Evolutionary conservation across 176 grass and related monocot species (phyloP), one percentile per base, ranked within the genome.

Genomic region (Rhynchospora pubera): DNA sequence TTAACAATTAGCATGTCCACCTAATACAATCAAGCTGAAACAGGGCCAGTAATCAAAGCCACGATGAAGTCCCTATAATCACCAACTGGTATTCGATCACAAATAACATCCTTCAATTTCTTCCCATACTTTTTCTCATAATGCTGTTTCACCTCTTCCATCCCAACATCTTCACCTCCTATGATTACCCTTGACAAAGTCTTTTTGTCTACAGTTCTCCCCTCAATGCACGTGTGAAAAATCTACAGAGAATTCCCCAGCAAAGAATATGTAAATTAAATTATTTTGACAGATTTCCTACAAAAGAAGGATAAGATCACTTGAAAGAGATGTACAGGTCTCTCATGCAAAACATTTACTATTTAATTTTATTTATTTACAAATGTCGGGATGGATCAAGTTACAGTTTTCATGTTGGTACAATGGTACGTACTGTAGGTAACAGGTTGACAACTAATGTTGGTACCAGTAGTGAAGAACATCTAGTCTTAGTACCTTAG

Each of bases 1-100:
- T 62, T 74, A 26, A 30, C 42, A 80, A 55, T 46, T 55, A 62
- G 45, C 26, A 81, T 73, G 11, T 28, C 32, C 34, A 14, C 44
- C 52, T 53, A 75, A 66, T 79, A 86, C 74, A 34, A 87, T 48
- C 83, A 42, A 18, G 53, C 42, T 57, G 87, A 55, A 9, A 77
- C 79, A 1, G 58, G 62, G 43, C 60, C 62, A 82, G 67, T 88
- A 69, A 85, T 72, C 79, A 88, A 82, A 85, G 87, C 82, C 71
- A 91, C 83, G 84, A 95, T 86, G 75, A 98, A 95, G 11, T 98
- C 90, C 77, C 74, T 93, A 80, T 90, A 93, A 69, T 95, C 96
- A 67, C 86, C 85, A 48, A 85, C 85, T 21, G 91, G 84, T 34
- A 93, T 80, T 74, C 62, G 84, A 78, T 93, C 87, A 19, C 57